Conservation (phyloP, 2,329 filamentous ascomycete genomes). For the Colletotrichum eleusines region DNA sequence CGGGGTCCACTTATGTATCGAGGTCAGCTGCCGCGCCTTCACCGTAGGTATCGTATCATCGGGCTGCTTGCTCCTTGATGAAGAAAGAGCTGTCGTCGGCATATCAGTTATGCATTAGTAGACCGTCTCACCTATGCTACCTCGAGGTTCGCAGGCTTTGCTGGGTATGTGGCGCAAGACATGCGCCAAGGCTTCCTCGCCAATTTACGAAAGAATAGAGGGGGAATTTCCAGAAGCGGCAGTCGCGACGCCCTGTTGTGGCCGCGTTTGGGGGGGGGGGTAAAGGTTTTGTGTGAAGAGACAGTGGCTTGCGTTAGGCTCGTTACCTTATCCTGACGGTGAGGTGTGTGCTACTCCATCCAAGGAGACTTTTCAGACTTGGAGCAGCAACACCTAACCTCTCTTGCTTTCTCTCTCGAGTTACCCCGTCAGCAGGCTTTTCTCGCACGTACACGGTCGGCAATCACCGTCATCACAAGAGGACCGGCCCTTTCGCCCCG, state of each 20-base stretch:
- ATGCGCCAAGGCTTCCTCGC: slow-evolving; percentile 15
- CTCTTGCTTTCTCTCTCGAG: not conserved
- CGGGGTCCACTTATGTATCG: slow-evolving; percentile 12
- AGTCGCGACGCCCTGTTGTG: slow-evolving; percentile 10
- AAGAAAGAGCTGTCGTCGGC: not conserved
- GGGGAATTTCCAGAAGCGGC: not conserved
- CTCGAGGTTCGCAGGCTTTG: not conserved
- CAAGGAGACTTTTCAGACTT: not conserved
- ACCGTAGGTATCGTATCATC: slow-evolving; percentile 14
- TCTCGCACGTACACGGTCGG: too few relatives aligned
- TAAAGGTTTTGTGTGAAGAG: slow-evolving; percentile 12
- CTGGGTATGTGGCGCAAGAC: too few relatives aligned
- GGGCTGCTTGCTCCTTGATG: not conserved
- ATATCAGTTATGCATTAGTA: not conserved
- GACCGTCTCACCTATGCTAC: not conserved
- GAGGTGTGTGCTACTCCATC: not conserved
- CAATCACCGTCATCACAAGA: not conserved
- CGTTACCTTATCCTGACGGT: slow-evolving; percentile 5
- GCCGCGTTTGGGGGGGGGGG: not conserved
- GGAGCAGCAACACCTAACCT: not conserved
- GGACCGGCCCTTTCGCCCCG: not conserved
- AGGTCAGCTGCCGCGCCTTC: slow-evolving; percentile 25
- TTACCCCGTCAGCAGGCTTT: slow-evolving; percentile 1
- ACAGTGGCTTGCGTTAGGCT: slow-evolving; percentile 21
- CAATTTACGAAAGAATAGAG: not conserved